Evolutionary conservation across 768 basidiomycete species (phyloP).

Genomic region (Nidula microcarpa): DNA sequence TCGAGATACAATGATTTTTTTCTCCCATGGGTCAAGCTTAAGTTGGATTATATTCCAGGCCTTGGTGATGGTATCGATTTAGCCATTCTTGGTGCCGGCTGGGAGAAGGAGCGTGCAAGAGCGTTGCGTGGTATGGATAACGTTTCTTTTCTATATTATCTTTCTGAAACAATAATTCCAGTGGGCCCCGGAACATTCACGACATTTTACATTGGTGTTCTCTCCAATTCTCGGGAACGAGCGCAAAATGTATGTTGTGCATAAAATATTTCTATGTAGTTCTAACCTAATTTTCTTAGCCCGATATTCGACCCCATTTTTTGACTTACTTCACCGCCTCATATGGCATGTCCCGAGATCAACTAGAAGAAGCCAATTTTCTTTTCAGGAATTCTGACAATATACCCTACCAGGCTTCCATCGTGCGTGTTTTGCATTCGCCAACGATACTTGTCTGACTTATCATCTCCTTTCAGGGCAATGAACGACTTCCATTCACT

Average conservation of each 20-base stretch:
- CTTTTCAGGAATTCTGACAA: constrained; percentile 46
- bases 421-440: neutral
- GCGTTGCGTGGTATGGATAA: constrained; percentile 61
- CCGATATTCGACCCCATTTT: constrained; percentile 51
- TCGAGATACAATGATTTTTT: constrained; percentile 63
- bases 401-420: constrained; percentile 21
- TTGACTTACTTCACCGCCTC: constrained; percentile 72
- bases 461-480: constrained; percentile 6
- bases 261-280: neutral
- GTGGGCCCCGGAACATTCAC: constrained; percentile 72
- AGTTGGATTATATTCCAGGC: constrained; percentile 85
- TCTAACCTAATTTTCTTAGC: constrained; percentile 23
- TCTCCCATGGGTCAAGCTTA: constrained; percentile 83
- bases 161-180: constrained; percentile 16
- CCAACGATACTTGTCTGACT: neutral
- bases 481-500: constrained; percentile 45
- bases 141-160: constrained; percentile 1
- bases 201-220: constrained; percentile 75
- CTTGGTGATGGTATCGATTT: constrained; percentile 82
- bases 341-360: constrained; percentile 66
- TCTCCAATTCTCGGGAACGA: constrained; percentile 46
- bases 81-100: constrained; percentile 70
- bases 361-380: constrained; percentile 74
- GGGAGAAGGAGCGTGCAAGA: constrained; percentile 77
- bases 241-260: constrained; percentile 25